Conservation (phyloP, 192 early-diverging fungal genomes). For the Mortierella claussenii region DNA sequence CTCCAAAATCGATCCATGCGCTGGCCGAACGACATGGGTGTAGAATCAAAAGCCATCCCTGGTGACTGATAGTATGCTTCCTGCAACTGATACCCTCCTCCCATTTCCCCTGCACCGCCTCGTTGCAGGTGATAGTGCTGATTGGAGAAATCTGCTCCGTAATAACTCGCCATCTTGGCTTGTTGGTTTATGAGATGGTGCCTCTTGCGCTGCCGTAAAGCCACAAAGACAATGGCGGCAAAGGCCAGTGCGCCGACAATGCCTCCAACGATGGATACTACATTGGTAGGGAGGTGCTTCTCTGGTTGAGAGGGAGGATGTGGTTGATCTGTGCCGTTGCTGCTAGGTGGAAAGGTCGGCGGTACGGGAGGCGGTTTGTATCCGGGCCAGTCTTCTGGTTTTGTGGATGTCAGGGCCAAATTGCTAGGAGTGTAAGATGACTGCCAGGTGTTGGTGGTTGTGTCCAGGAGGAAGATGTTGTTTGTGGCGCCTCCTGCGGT, state of each 20-base stretch:
- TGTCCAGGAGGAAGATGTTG: constrained; percentile 39
- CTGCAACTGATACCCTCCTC: not conserved
- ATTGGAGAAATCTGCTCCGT: constrained; percentile 11
- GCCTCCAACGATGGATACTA: constrained; percentile 32
- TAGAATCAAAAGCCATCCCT: constrained; percentile 33
- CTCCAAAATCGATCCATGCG: constrained; percentile 22
- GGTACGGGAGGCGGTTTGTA: constrained; percentile 39
- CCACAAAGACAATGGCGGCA: constrained; percentile 5
- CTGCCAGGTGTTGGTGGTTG: constrained; percentile 33
- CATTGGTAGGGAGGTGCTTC: too few species aligned
- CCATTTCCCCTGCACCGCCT: too few species aligned
- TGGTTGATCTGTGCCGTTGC: constrained; percentile 5
- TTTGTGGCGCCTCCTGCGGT: constrained; percentile 47
- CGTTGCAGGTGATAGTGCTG: too few species aligned
- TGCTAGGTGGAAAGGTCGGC: constrained; percentile 1
- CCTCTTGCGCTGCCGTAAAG: constrained; percentile 3
- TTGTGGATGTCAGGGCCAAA: constrained; percentile 29
- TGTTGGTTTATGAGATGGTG: not conserved
- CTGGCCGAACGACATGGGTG: constrained; percentile 22
- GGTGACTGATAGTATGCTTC: constrained; percentile 24
- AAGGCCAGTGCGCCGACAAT: constrained; percentile 16
- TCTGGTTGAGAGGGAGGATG: not conserved
- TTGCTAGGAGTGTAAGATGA: constrained; percentile 40
- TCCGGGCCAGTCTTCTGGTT: constrained; percentile 50
- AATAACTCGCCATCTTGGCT: constrained; percentile 5